Evolutionary conservation across 148 eudicot species (phyloP), one percentile per base, ranked within the genome.

Genomic region (Nepenthes gracilis): DNA sequence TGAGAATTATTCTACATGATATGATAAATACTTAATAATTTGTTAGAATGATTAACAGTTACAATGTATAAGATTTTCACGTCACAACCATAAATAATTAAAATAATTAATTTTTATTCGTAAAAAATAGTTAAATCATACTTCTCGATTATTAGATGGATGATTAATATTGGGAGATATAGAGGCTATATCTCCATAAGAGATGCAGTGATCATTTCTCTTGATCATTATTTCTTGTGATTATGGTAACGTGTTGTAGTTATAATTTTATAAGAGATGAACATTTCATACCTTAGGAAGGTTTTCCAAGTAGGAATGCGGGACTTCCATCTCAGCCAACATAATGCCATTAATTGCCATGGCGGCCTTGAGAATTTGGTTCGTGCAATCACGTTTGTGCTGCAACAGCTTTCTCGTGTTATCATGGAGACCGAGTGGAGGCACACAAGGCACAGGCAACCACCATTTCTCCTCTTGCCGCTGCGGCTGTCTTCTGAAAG

Each of bases 401-500:
- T 78, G 87, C 66, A 85, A 55, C 61, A 72, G 72, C 57, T 85
- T 85, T 60, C 81, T 72, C 15, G 72, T 60, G 5, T 71, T 72
- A 35, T 85, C 87, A 34, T 63, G 75, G 4, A 82, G 81, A 61
- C 91, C 91, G 35, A 77, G 79, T 52, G 70, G 71, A 23, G 91
- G 83, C 38, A 85, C 85, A 2, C 83, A 77, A 37, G 87, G 87
- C 54, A 78, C 79, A n/a, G 91, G 91, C 33, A 85, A 68, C 91
- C 91, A 85, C 91, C 91, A 85, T 47, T 85, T 85, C 47, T 85
- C 87, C 59, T 75, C 81, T 75, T 82, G 83, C 33, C 71, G 69
- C 33, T 77, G 80, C 32, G 78, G 70, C 61, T 75, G 78, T 49
- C 62, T 72, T 54, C 81, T 71, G 57, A 78, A 71, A 10, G 85